Evolutionary conservation across 495 filamentous ascomycete genomes (phyloP).

Genomic region (Hypoxylon trugodes): DNA sequence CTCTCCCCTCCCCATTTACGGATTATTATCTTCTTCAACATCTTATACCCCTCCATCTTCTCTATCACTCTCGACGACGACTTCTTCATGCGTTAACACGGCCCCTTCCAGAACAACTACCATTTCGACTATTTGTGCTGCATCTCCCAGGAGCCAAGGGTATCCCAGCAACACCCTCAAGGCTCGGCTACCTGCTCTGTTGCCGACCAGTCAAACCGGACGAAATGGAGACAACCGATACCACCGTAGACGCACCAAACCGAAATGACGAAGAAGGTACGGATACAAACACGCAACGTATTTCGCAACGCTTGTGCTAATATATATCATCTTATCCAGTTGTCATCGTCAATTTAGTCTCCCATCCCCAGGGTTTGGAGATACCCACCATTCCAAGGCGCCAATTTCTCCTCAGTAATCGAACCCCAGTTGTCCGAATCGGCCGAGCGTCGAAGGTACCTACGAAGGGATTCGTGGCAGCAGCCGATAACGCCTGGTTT

Average conservation of each 20-base stretch:
- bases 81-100: constrained; percentile 5
- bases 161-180: constrained; percentile 6
- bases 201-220: background rate
- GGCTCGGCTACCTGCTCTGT: background rate
- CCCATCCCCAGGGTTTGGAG: constrained; percentile 7
- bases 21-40: constrained; percentile 31
- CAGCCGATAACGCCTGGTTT: constrained; percentile 73
- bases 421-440: constrained; percentile 41
- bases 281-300: background rate
- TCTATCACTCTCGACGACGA: constrained; percentile 31
- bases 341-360: constrained; percentile 34
- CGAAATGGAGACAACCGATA: constrained; percentile 16
- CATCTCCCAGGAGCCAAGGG: constrained; percentile 4
- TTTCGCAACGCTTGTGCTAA: too few species aligned
- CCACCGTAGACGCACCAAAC: too few species aligned
- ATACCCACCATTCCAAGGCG: constrained; percentile 34
- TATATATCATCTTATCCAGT: constrained; percentile 1
- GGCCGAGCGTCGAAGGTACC: constrained; percentile 52
- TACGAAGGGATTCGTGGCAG: constrained; percentile 49
- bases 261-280: constrained; percentile 15
- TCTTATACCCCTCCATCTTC: constrained; percentile 15
- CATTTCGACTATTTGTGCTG: background rate
- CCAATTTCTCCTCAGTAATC: constrained; percentile 39
- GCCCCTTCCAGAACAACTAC: constrained; percentile 15
- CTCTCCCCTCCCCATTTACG: constrained; percentile 7